Percentiles rank a stretch among this genome's conserved stretches.
Evolutionary conservation across 129 eudicot species (phyloP).

Genomic region (Pseudognaphalium luteoalbum): DNA sequence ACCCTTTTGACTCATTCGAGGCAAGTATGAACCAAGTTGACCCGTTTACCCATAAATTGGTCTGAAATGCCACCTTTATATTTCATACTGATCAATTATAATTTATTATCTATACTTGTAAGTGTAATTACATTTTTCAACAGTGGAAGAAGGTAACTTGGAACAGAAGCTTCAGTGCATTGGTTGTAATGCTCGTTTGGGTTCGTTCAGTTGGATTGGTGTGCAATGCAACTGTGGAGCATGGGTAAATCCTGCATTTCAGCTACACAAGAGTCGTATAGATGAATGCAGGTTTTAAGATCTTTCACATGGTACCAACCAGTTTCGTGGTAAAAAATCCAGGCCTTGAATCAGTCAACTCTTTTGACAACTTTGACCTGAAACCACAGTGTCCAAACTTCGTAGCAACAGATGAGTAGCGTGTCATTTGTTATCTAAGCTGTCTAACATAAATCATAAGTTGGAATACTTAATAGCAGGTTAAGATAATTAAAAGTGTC

Average conservation of each 20-base stretch:
- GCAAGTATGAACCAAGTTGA: neutral
- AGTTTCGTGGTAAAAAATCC: neutral
- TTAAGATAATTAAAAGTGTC: neutral
- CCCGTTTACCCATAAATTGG: neutral
- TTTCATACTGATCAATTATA: neutral
- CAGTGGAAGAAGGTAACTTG: conserved; percentile 77
- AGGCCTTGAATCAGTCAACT: neutral
- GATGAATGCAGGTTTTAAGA: conserved; percentile 60
- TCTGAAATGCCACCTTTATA: neutral
- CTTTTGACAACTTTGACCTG: neutral
- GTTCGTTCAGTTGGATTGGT: conserved; percentile 87
- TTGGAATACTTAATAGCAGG: neutral
- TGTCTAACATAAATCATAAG: neutral
- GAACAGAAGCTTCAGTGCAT: conserved; percentile 75
- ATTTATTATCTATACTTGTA: too few relatives aligned
- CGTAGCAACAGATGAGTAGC: neutral
- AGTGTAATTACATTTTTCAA: neutral
- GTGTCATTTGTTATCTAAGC: neutral
- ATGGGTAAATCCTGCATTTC: conserved; percentile 92
- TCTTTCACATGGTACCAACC: neutral
- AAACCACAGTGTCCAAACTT: neutral
- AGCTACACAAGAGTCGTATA: conserved; percentile 71
- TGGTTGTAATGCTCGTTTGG: conserved; percentile 79
- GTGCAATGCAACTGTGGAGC: conserved; percentile 89
- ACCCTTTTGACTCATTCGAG: neutral